Base-by-base conservation (phyloP, 129 eudicot species). In the Lonicera japonica region DNA sequence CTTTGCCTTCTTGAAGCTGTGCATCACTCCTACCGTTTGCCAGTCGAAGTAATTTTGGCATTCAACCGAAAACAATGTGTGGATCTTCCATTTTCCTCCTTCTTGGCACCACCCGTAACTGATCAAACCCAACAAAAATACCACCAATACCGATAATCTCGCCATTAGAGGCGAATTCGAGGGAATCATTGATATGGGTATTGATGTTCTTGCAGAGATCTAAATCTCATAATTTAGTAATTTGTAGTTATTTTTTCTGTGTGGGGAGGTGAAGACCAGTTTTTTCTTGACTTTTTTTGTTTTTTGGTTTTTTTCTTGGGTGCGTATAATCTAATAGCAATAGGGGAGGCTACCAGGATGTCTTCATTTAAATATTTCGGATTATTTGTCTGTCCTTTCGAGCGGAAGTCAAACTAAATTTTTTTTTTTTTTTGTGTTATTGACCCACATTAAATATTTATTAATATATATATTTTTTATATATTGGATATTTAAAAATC, bases 21-120 rank as follows among this genome's bases (percentile, higher is more conserved):
- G 87, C 95, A 94, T 88, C 18, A 94, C 82, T 25, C 99, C 99
- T 22, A 94, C 99, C n/a, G 96, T 88, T 50, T 94, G 99, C 99
- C 99, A 94, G 77, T 94, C 99, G 67, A 94, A 94, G 83, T 94
- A 94, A 69, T 94, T 73, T 58, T 85, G 88, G 68, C 99, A 94
- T 79, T 88, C 99, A 25, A 86, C 90, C 13, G 99, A 94, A 70
- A 94, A 94, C 80, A 94, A 75, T 25, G 99, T 88, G 77, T 94
- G 96, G 82, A 94, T 82, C 95, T 96, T 88, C 67, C 65, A 78
- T 21, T 88, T 80, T 25, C 83, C 70, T 54, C 72, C 60, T 25
- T 43, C 58, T 57, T 70, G 77, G 64, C 67, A 78, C 72, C 58
- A 68, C 23, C 77, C 90, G 56, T 46, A 58, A 15, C 62, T 43